Evolutionary conservation across 164 flowering plant genomes (phyloP).

Genomic region (Magnolia officinalis): DNA sequence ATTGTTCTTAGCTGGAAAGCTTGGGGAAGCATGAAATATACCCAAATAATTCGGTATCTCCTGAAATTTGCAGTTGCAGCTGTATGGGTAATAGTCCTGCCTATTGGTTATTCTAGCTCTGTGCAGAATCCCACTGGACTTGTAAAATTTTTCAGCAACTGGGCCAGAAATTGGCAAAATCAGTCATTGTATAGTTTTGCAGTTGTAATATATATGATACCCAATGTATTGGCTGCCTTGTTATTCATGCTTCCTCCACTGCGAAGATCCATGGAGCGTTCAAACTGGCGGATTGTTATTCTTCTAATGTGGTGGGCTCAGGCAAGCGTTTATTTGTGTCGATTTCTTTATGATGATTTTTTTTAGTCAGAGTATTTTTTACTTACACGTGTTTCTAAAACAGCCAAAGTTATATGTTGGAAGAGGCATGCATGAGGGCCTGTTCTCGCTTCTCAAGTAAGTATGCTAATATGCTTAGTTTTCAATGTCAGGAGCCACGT

Average conservation of each 20-base stretch:
- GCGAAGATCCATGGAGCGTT: slow-evolving; percentile 77
- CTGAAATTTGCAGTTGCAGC: slow-evolving; percentile 82
- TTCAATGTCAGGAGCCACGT: background rate
- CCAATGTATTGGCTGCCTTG: slow-evolving; percentile 68
- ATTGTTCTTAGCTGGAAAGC: slow-evolving; percentile 78
- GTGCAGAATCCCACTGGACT: slow-evolving; percentile 76
- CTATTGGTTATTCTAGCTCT: slow-evolving; percentile 71
- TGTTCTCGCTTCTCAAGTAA: slow-evolving; percentile 87
- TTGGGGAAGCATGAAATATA: slow-evolving; percentile 76
- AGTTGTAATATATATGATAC: slow-evolving; percentile 72
- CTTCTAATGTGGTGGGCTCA: slow-evolving; percentile 97
- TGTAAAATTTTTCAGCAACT: slow-evolving; percentile 57
- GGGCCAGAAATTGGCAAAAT: slow-evolving; percentile 59
- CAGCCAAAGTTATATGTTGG: slow-evolving; percentile 96
- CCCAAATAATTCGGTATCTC: slow-evolving; percentile 75
- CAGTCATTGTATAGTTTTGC: slow-evolving; percentile 65
- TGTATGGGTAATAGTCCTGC: slow-evolving; percentile 79
- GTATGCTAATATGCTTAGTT: slow-evolving; percentile 11
- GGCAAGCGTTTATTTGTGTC: slow-evolving; percentile 40
- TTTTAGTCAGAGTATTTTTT: too few relatives aligned
- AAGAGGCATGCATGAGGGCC: slow-evolving; percentile 95
- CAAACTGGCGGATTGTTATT: slow-evolving; percentile 61
- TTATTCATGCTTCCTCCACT: slow-evolving; percentile 73
- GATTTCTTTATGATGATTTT: background rate
- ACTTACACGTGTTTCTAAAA: background rate